Evolutionary conservation across 2,329 filamentous ascomycete species (phyloP), one percentile per base, ranked within the genome.

Genomic region (Fusarium mexicanum): DNA sequence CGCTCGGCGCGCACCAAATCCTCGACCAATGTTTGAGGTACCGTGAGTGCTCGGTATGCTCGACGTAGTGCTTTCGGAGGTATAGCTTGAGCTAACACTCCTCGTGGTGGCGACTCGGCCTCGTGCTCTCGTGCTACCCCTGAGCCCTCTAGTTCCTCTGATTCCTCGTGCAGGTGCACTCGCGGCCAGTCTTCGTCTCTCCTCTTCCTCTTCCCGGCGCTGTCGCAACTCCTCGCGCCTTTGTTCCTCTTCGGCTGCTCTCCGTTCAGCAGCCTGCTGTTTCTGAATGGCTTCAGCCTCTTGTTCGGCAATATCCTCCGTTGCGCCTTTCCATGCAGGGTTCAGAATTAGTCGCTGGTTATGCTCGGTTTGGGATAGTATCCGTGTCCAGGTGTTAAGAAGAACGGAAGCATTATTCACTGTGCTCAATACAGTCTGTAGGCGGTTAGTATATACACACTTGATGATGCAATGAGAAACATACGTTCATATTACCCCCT

Each of bases 291-390:
- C 91, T 80, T 98, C 96, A 61, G 91, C 92, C 82, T 98, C 96
- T 64, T 95, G 89, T 69, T 97, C 94, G n/a, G 90, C 87, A 44
- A 98, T 84, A 83, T 99, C 96, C 79, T 95, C 91, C 9, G 91
- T 93, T 35, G 95, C 93, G 64, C 96, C 96, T 80, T 96, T 92
- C 95, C 96, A 99, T 67, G 91, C 87, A 5, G 94, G 93, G 79
- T 98, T 93, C 51, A 98, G 87, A 50, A 99, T 92, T 58, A 99
- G 86, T 31, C 96, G 91, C 82, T 98, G 95, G 80, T 97, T 98
- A 84, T 99, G 96, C 83, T 99, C 96, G 9, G 96, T 98, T 83
- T 99, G 96, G 12, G 94, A 96, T 18, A 99, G 89, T 75, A 99
- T 98, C 60, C 95, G 92, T 14, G 95, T 97, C 96, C 96, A 99